phyloP scores from a whole-genome alignment of 441 rosid species.

The Gossypium schwendimanii region DNA sequence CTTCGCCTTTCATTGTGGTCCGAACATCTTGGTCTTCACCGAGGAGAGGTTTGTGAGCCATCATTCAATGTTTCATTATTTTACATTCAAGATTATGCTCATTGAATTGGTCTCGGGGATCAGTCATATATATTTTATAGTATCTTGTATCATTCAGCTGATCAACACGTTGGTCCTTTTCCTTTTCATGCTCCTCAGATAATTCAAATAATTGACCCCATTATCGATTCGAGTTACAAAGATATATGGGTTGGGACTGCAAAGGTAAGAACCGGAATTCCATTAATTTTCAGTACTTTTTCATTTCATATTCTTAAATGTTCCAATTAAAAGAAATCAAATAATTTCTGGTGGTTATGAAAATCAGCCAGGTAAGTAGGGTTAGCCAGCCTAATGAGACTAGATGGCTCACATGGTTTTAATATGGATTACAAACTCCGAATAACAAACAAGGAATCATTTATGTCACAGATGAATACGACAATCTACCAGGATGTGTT shows the following conservation, averaged over 20 bases:
- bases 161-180: background rate
- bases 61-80: background rate
- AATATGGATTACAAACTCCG: background rate
- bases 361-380: background rate
- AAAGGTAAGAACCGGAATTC: conserved; percentile 47
- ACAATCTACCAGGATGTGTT: conserved; percentile 86
- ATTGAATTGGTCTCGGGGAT: background rate
- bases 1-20: conserved; percentile 95
- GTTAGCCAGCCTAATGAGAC: background rate
- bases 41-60: conserved; percentile 55
- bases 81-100: background rate
- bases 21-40: conserved; percentile 86
- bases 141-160: conserved; percentile 12
- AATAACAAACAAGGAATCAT: conserved; percentile 5
- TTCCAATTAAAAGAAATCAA: background rate
- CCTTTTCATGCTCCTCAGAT: conserved; percentile 34
- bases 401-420: background rate
- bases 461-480: conserved; percentile 64
- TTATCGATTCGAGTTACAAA: conserved; percentile 78
- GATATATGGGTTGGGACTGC: conserved; percentile 83
- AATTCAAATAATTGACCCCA: conserved; percentile 65
- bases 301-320: conserved; percentile 8
- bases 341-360: background rate
- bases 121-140: background rate
- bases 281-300: background rate